These are phyloP conservation scores for Fusarium setosum DNA, from an alignment of 2,329 filamentous ascomycete species.

Conservation along the genomic window DNA sequence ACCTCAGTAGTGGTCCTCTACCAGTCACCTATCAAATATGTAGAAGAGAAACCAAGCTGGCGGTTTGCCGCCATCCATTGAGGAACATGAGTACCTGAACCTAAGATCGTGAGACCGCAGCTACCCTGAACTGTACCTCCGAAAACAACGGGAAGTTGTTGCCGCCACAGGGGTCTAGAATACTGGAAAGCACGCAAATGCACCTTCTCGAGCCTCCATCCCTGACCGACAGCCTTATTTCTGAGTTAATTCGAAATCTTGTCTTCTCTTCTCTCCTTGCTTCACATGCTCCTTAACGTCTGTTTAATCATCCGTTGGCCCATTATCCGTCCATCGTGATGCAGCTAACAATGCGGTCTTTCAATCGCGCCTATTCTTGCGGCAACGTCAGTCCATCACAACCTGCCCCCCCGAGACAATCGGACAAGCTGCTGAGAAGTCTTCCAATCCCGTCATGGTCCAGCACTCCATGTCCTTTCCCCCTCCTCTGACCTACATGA, in stretches of 20 bases:
- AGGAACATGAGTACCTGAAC: no score
- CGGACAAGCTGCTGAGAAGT: constrained; percentile 3
- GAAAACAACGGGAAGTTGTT: not conserved
- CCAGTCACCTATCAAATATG: no score
- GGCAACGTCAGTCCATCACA: constrained; percentile 1
- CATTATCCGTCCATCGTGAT: not conserved
- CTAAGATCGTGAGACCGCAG: not conserved
- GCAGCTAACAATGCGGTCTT: not conserved
- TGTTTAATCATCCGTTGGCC: not conserved
- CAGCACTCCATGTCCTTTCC: constrained; percentile 11
- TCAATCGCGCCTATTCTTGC: constrained; percentile 7
- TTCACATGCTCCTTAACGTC: constrained; percentile 4
- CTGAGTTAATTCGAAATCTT: not conserved
- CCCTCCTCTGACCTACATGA: constrained; percentile 9
- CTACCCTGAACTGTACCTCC: not conserved
- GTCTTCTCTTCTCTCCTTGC: constrained; percentile 3
- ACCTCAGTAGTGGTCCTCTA: not conserved
- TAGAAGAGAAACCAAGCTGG: no score
- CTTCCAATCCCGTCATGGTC: constrained; percentile 23
- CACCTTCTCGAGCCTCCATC: constrained; percentile 22
- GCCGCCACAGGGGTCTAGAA: not conserved
- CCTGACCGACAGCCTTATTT: constrained; percentile 28
- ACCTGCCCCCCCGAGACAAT: not conserved
- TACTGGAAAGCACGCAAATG: constrained; percentile 5
- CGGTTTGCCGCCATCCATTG: no score